Conservation (phyloP, 805 yeast genomes). For the Candida verbasci region DNA sequence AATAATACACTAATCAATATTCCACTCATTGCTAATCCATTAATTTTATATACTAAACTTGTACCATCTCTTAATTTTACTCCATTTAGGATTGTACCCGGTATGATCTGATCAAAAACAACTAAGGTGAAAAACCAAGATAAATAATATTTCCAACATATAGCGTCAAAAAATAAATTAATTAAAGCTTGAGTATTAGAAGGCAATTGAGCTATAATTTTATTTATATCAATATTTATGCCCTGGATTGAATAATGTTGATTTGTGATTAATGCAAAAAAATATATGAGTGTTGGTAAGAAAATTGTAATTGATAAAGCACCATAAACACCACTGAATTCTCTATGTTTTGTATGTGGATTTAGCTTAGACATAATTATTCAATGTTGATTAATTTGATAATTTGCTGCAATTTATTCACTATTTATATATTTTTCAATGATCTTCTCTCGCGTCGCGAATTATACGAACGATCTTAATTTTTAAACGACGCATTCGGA, state of each 20-base stretch:
- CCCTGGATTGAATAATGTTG: conserved; percentile 53
- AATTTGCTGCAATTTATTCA: too few species aligned
- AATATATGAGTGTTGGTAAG: conserved; percentile 59
- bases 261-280: conserved; percentile 60
- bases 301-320: conserved; percentile 61
- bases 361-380: conserved; percentile 42
- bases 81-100: conserved; percentile 61
- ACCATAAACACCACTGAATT: conserved; percentile 78
- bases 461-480: too few species aligned
- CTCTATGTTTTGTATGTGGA: conserved; percentile 67
- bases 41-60: conserved; percentile 67
- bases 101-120: conserved; percentile 55
- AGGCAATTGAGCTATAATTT: conserved; percentile 35
- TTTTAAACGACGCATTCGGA: too few species aligned
- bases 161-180: conserved; percentile 35
- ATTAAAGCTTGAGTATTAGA: conserved; percentile 16
- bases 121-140: conserved; percentile 71
- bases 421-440: too few species aligned
- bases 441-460: too few species aligned
- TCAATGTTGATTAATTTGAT: too few species aligned
- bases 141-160: conserved; percentile 61
- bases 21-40: conserved; percentile 61
- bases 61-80: conserved; percentile 73
- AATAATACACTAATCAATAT: conserved; percentile 34
- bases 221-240: conserved; percentile 34